Base-by-base conservation (phyloP, 1,139 yeast genomes). In the Maudiozyma humilis region DNA sequence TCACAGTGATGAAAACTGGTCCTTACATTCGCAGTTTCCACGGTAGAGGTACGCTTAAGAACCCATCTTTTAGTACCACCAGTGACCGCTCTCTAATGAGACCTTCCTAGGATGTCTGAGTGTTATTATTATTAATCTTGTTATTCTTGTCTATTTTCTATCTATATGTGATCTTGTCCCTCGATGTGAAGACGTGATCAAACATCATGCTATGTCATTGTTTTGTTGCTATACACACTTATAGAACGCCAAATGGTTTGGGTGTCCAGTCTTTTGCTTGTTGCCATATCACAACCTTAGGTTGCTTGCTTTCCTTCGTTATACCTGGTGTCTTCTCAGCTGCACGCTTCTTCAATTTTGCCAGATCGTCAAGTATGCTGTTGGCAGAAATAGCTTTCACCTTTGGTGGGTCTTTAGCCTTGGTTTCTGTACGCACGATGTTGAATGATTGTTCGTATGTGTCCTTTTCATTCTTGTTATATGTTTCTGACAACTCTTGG, bases 1-100 rank as follows among this genome's bases (percentile, higher is more conserved):
- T 55, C 59, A 56, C 78, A 63, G 71, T 82, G 91, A 82, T 82
- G 91, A 82, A 78, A 67, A 71, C 69, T 51, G 59, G 58, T 53
- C 78, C 82, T 78, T 71, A 55, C 91, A 82, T 82, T 82, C 91
- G 89, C 91, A 82, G 91, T 82, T 82, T 82, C 89, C 89, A 77
- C 91, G 89, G 89, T 82, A 82, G 86, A 59, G 78, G 73, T 77
- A 80, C 88, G 75, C 71, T 68, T 63, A 65, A 70, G 87, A 82
- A 82, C 89, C 88, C 85, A 79, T 76, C 80, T 76, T 75, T 36
- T 67, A 59, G 84, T 79, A 75, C 76, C 78, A 51, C 67, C 87
- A 71, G 88, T 82, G 89, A 82, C 89, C 89, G 91, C 76, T 70
- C 68, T 53, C 52, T 49, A 40, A 38, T 49, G 65, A 62, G 73